These are phyloP conservation scores for Neocallimastix lanati DNA, from an alignment of 192 early-diverging fungal species.

Conservation along the genomic window DNA sequence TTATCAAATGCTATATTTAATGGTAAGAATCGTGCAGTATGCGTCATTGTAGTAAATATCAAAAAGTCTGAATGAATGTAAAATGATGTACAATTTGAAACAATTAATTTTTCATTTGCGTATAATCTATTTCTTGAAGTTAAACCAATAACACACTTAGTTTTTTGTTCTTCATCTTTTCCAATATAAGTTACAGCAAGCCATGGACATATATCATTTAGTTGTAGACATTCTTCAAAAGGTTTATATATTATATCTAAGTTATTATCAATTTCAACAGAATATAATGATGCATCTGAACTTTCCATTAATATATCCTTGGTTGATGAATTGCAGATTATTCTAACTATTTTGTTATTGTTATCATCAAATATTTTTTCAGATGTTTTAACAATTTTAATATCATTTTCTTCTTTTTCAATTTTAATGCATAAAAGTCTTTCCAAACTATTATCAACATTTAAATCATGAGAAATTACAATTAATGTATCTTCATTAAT, in stretches of 20 bases:
- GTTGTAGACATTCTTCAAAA: conserved; percentile 14
- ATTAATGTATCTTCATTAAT: conserved; percentile 24
- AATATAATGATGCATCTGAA: conserved; percentile 16
- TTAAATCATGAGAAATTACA: conserved; percentile 20
- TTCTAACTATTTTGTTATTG: conserved; percentile 4
- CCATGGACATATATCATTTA: conserved; percentile 29
- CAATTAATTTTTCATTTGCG: conserved; percentile 45
- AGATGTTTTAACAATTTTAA: conserved; percentile 6
- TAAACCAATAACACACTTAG: conserved; percentile 40
- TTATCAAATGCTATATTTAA: conserved; percentile 10
- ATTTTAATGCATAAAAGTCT: conserved; percentile 14
- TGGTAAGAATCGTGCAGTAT: conserved; percentile 56
- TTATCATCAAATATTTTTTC: not conserved
- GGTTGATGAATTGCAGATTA: conserved; percentile 12
- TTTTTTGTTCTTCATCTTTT: not conserved
- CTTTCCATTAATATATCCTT: conserved; percentile 19
- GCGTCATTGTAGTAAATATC: conserved; percentile 67
- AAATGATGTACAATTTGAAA: conserved; percentile 70
- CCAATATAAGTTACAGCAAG: conserved; percentile 14
- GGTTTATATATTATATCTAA: conserved; percentile 11
- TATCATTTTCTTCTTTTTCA: conserved; percentile 10
- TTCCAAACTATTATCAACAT: conserved; percentile 12
- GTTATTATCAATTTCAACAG: conserved; percentile 3
- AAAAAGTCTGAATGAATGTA: conserved; percentile 63
- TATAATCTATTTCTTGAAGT: conserved; percentile 69